These are phyloP conservation scores for Dentipellis fragilis DNA, from an alignment of 768 basidiomycete genomes.

Conservation along the genomic window DNA sequence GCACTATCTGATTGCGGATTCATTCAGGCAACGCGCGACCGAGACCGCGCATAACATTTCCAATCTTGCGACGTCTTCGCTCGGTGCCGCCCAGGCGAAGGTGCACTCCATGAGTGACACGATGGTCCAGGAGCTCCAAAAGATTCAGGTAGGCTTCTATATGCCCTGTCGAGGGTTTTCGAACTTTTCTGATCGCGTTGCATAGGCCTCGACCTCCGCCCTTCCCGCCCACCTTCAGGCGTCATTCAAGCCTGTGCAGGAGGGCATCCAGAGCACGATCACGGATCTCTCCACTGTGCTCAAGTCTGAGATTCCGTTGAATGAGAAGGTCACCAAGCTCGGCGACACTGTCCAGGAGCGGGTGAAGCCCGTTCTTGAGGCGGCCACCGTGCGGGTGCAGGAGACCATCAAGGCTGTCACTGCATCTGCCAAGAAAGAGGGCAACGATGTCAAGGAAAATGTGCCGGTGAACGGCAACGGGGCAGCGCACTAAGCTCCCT, in stretches of 20 bases:
- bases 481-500: constrained; percentile 6
- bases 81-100: constrained; percentile 42
- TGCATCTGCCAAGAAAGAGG: not conserved
- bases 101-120: constrained; percentile 53
- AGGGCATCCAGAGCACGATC: constrained; percentile 42
- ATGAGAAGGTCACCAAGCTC: constrained; percentile 53
- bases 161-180: not conserved
- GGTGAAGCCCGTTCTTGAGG: constrained; percentile 52
- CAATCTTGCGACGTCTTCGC: constrained; percentile 45
- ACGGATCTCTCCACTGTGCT: constrained; percentile 45
- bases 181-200: not conserved
- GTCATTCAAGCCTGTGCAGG: constrained; percentile 48
- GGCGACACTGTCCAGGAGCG: constrained; percentile 48
- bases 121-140: constrained; percentile 59
- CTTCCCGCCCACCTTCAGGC: constrained; percentile 45
- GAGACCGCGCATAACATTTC: constrained; percentile 59
- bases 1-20: constrained; percentile 2
- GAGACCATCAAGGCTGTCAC: constrained; percentile 20
- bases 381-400: constrained; percentile 20
- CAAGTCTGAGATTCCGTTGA: constrained; percentile 43
- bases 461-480: constrained; percentile 10
- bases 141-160: constrained; percentile 31
- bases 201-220: constrained; percentile 39
- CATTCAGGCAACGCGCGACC: constrained; percentile 52
- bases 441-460: not conserved